Conservation (phyloP, 176 grass and related monocot genomes). For the Aegilops bicornis region DNA sequence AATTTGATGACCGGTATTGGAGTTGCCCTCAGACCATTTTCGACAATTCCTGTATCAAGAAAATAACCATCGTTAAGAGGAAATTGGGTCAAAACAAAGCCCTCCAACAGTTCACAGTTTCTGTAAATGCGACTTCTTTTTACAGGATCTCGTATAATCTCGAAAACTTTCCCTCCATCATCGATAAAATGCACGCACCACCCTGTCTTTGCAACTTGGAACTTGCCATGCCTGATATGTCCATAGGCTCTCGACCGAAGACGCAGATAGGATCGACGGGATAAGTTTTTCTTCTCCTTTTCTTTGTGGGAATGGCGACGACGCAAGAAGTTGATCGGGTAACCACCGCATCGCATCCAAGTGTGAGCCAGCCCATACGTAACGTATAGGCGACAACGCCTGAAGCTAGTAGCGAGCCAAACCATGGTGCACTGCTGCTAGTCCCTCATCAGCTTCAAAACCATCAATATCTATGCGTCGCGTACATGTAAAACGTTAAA, state of each 20-base stretch:
- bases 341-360: slow-evolving; percentile 1
- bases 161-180: too few species aligned
- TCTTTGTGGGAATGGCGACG: background rate
- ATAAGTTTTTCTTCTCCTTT: slow-evolving; percentile 12
- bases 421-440: background rate
- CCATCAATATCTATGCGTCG: background rate
- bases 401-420: background rate
- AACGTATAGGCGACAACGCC: background rate
- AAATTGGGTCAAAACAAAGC: too few species aligned
- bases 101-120: too few species aligned
- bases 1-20: too few species aligned
- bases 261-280: background rate
- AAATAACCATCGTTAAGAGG: too few species aligned
- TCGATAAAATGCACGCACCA: background rate
- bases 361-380: background rate
- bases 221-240: background rate
- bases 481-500: slow-evolving; percentile 15
- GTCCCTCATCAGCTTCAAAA: background rate
- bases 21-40: too few species aligned
- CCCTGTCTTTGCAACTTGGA: slow-evolving; percentile 31
- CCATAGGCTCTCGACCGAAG: slow-evolving; percentile 6
- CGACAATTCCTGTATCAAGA: too few species aligned
- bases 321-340: background rate
- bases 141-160: too few species aligned
- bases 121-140: too few species aligned